Conservation (phyloP, 2,329 filamentous ascomycete species). For the Hymenoscyphus salicellus region DNA sequence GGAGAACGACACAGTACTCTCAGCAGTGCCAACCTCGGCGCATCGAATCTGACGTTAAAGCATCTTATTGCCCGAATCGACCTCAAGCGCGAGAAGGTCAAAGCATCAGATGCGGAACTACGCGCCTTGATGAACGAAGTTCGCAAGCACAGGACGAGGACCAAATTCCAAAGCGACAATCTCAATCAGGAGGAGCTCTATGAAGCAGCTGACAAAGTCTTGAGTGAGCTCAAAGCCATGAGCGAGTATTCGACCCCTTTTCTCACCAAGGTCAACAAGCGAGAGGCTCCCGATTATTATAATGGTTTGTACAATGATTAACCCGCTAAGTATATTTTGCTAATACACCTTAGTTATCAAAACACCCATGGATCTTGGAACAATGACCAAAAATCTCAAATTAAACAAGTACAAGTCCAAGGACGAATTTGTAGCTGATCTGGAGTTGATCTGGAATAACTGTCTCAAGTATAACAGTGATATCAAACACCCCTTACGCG, state of each 20-base stretch:
- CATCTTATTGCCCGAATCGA: constrained; percentile 96
- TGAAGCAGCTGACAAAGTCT: constrained; percentile 91
- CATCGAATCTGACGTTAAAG: constrained; percentile 92
- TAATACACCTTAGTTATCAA: constrained; percentile 70
- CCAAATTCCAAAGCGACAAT: constrained; percentile 98
- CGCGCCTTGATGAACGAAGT: constrained; percentile 95
- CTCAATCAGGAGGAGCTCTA: constrained; percentile 97
- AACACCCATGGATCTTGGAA: constrained; percentile 94
- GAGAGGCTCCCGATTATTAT: constrained; percentile 95
- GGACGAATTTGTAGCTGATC: constrained; percentile 87
- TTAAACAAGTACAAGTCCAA: constrained; percentile 79
- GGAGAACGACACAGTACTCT: constrained; percentile 78
- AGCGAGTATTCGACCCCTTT: constrained; percentile 98
- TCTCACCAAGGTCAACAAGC: constrained; percentile 89
- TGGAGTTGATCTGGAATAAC: constrained; percentile 96
- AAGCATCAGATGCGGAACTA: constrained; percentile 88
- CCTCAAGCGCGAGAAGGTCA: constrained; percentile 83
- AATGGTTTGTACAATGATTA: constrained; percentile 58
- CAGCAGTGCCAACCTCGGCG: constrained; percentile 89
- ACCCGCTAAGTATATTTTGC: background rate
- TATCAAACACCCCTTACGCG: constrained; percentile 78
- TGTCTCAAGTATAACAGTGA: constrained; percentile 95
- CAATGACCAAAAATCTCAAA: constrained; percentile 97
- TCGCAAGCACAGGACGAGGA: constrained; percentile 75
- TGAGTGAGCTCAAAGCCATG: constrained; percentile 94